Base-by-base conservation (phyloP, 2,329 filamentous ascomycete genomes). In the Claviceps capensis region DNA sequence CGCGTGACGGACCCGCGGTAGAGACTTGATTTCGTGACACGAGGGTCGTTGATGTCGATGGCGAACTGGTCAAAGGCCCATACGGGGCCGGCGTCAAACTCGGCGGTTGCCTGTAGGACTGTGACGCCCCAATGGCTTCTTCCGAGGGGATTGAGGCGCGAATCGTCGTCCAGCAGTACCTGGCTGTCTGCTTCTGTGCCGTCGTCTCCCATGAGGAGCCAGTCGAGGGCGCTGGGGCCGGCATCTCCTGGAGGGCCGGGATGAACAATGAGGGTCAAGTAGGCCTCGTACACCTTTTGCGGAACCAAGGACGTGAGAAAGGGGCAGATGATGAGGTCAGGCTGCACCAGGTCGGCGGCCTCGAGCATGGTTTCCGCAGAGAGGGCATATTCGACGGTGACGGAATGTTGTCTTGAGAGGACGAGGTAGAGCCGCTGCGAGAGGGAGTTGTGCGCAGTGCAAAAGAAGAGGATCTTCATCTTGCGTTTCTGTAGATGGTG, bases 61-160 rank as follows among this genome's bases (percentile, higher is more conserved):
- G 61, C 56, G 54, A 71, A 71, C 53, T 71, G 69, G 40, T 72
- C 67, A 52, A 66, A 72, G 1, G 68, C 68, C 69, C 69, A 72
- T 7, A 72, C 67, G 0, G 68, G 69, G 6, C 69, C 69, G n/a
- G 66, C 67, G 49, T 72, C 69, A 51, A 71, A 67, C 45, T 69
- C 60, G 49, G 66, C 67, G 17, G 66, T 67, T 9, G 69, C 69
- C 55, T 71, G 63, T 6, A 65, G 57, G 17, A 70, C 63, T 3
- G 69, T 70, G 9, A 71, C 62, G 5, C 65, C 69, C 69, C 69
- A 72, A 53, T 70, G 62, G 1, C 65, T 61, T 22, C 69, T 65
- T 11, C 69, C 69, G 8, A 54, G 54, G 9, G 57, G 48, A 46
- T 57, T 59, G 50, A 61, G 57, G 4, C 54, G 48, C 5, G 63